A percentile compares a stretch with the other conserved stretches of the same genome.
These are phyloP conservation scores for Decorospora gaudefroyi DNA, from an alignment of 2,329 filamentous ascomycete species.

Conservation along the genomic window DNA sequence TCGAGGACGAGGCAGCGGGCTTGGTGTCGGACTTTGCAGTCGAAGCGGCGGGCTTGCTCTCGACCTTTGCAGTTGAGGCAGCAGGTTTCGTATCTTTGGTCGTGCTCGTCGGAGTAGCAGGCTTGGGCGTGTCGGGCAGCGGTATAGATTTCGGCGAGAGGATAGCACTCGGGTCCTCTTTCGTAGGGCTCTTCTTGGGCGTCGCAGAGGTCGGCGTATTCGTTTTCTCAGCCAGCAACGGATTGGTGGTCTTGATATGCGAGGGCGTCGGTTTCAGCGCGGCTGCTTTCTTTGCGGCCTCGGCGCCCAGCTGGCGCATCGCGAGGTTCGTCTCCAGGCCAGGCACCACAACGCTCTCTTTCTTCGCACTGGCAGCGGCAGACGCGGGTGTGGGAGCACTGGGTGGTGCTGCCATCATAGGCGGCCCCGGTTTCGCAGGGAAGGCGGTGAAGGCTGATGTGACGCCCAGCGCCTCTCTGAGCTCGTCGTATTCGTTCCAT, in stretches of 20 bases:
- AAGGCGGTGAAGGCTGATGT: constrained; percentile 38
- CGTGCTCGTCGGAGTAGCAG: constrained; percentile 6
- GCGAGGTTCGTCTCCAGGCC: constrained; percentile 43
- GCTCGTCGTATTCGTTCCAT: constrained; percentile 98
- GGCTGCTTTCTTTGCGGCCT: constrained; percentile 46
- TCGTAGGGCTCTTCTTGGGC: constrained; percentile 36
- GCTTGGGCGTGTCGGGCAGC: constrained; percentile 32
- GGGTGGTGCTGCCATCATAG: constrained; percentile 8
- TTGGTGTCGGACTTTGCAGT: constrained; percentile 1
- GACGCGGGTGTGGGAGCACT: constrained; percentile 13
- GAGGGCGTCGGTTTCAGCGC: constrained; percentile 41
- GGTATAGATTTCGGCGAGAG: constrained; percentile 35
- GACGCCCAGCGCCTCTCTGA: constrained; percentile 79
- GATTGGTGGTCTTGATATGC: constrained; percentile 45
- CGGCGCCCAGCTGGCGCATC: constrained; percentile 43
- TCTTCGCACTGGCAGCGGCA: constrained; percentile 20
- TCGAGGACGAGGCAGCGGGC: not conserved
- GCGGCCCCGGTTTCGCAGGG: constrained; percentile 33
- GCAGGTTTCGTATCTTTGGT: constrained; percentile 1
- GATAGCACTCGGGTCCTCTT: constrained; percentile 16
- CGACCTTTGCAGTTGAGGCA: not conserved
- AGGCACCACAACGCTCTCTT: constrained; percentile 29
- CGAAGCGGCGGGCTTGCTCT: not conserved
- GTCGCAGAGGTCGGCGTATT: constrained; percentile 31
- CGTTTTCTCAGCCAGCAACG: constrained; percentile 42